phyloP scores from a whole-genome alignment of 495 filamentous ascomycete species.

The Cryomyces antarcticus region DNA sequence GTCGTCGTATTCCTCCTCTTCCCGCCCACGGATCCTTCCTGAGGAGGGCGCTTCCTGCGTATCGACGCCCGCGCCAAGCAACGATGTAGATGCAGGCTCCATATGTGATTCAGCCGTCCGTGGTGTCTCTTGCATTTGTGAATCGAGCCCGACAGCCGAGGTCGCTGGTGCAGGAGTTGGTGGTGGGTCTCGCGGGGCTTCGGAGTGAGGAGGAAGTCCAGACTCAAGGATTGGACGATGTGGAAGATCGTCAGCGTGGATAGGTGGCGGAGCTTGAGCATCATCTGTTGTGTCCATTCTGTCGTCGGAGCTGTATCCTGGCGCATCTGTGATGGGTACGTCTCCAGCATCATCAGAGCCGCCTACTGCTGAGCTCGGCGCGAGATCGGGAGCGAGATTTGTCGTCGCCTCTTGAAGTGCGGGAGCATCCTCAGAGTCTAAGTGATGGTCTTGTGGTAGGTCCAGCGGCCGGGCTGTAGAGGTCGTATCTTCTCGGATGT shows the following conservation, averaged over 20 bases:
- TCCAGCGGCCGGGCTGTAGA: not conserved
- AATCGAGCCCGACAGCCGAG: not conserved
- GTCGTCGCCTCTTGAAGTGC: not conserved
- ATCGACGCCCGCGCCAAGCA: no score
- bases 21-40: not conserved
- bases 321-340: no score
- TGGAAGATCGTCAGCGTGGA: no score
- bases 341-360: no score
- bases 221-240: no score
- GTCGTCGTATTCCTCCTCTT: not conserved
- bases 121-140: not conserved
- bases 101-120: not conserved
- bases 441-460: not conserved
- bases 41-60: not conserved
- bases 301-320: no score
- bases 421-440: not conserved
- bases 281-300: no score
- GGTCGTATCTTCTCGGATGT: conserved; percentile 8
- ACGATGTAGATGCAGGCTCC: no score
- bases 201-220: no score
- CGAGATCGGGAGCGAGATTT: not conserved
- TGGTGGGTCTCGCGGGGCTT: no score
- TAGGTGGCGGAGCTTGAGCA: no score
- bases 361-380: no score
- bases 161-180: not conserved